Base-by-base conservation (phyloP, 768 basidiomycete species). In the Coprinellus aureogranulatus region DNA sequence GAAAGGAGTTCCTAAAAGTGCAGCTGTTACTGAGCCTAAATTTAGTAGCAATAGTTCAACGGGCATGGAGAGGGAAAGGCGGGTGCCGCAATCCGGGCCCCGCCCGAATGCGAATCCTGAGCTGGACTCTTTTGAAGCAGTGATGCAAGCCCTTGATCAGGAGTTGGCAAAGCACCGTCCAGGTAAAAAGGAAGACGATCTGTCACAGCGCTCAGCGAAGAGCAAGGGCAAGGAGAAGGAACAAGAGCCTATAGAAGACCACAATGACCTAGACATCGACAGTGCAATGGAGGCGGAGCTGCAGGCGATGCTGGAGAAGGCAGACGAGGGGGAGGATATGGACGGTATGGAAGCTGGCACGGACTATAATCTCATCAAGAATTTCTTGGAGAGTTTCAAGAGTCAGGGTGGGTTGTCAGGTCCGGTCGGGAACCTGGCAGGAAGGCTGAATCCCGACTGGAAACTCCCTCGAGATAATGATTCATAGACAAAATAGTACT, bases 331-430 rank as follows among this genome's bases (percentile, higher is more conserved):
- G 6, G 84, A 80, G 12, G 84, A 85, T n/a, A 85, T 80, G 23
- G 82, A 77, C 27, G 75, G 75, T 42, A 78, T 72, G n/a, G 77
- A 74, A 2, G 75, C 75, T 11, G 75, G 78, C 37, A 78, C 84
- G 66, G 93, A 99, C 69, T 97, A 95, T 71, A 87, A 87, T 63
- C 74, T 98, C 65, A 96, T 98, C 77, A 96, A 93, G 74, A 96
- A 97, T 70, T 94, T 99, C 71, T 72, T 98, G 70, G 94, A 97
- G 75, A 96, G 94, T 71, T 98, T 92, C 78, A 93, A 92, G 68
- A 88, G 87, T 61, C 97, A 99, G 67, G 89, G 69, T 8, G 97
- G 97, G 23, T 72, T 91, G 50, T 85, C 91, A 25, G 97, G 97
- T 1, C 97, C 95, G 23, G 95, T 97, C 14, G 82, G 95, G 53